Base-by-base conservation (phyloP, 495 filamentous ascomycete genomes). In the Aspergillus coremiiformis region DNA sequence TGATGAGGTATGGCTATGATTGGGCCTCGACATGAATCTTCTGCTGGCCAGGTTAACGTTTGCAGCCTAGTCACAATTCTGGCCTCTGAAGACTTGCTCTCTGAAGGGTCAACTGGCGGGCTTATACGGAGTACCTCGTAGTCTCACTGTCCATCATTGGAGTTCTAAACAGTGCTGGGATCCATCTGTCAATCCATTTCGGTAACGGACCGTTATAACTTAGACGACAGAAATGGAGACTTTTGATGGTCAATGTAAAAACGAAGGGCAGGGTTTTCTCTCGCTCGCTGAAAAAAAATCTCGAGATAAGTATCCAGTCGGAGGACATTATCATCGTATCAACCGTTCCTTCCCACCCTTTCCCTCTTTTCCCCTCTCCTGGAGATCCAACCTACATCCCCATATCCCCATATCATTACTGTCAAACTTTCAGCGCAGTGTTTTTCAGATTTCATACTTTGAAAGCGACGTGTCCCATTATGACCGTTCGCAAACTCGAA, bases 401-500 rank as follows among this genome's bases (percentile, higher is more conserved):
- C 37, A 9, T 41, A 35, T 35, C 32, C 14, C 32, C 14, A 3
- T 35, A n/a, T 5, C 12, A 35, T 35, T 35, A 35, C 32, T 35
- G 32, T 14, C 32, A 35, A 35, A 35, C 32, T 35, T 35, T 35
- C 12, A 1, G 12, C 11, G 12, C 27, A 9, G 24, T 30, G 8
- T 37, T 19, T 37, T 2, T 37, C 17, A 2, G n/a, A 3, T 15
- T 37, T 37, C 14, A 6, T 37, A 15, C 17, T 37, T 37, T 37
- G 7, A 15, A 2, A 37, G 3, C 12, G n/a, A 1, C 12, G 32
- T 39, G 29, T 41, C 30, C 4, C 55, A 61, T 27, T n/a, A 65
- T 66, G 64, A 63, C 58, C 43, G 60, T 60, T 42, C 58, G 58
- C 35, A 52, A 60, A 47, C 15, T 56, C n/a, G n/a, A n/a, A 17